Conservation (phyloP, 805 yeast genomes). For the Metschnikowia santaceciliae region DNA sequence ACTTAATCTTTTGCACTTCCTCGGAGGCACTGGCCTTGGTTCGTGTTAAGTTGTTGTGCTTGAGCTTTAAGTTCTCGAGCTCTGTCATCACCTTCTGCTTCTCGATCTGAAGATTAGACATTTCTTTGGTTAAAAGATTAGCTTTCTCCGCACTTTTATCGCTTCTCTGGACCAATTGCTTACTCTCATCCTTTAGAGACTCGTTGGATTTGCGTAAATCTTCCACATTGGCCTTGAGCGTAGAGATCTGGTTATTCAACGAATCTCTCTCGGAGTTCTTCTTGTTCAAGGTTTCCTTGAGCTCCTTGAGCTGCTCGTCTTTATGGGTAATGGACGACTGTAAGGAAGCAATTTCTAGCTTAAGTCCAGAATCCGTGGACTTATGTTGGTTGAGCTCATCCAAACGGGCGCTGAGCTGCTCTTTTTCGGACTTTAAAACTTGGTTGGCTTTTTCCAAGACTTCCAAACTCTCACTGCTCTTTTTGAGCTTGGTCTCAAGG, state of each 20-base stretch:
- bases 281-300: conserved; percentile 29
- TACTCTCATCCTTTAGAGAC: conserved; percentile 35
- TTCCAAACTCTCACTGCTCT: conserved; percentile 17
- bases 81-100: conserved; percentile 39
- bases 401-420: conserved; percentile 31
- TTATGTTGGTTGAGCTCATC: conserved; percentile 27
- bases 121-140: conserved; percentile 30
- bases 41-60: conserved; percentile 29
- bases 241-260: conserved; percentile 35
- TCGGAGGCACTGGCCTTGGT: conserved; percentile 36
- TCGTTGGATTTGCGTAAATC: conserved; percentile 37
- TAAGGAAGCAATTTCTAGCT: conserved; percentile 46
- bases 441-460: conserved; percentile 22
- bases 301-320: conserved; percentile 38
- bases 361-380: conserved; percentile 41
- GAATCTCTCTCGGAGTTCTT: conserved; percentile 36
- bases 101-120: conserved; percentile 40
- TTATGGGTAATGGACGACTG: conserved; percentile 44
- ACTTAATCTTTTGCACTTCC: conserved; percentile 45
- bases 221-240: conserved; percentile 38
- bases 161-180: conserved; percentile 38
- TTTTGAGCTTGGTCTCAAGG: not conserved
- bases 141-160: conserved; percentile 34
- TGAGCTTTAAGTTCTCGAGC: conserved; percentile 37
- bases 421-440: conserved; percentile 27